Conservation (phyloP, 2,329 filamentous ascomycete genomes). For the Hypoxylon rubiginosum region DNA sequence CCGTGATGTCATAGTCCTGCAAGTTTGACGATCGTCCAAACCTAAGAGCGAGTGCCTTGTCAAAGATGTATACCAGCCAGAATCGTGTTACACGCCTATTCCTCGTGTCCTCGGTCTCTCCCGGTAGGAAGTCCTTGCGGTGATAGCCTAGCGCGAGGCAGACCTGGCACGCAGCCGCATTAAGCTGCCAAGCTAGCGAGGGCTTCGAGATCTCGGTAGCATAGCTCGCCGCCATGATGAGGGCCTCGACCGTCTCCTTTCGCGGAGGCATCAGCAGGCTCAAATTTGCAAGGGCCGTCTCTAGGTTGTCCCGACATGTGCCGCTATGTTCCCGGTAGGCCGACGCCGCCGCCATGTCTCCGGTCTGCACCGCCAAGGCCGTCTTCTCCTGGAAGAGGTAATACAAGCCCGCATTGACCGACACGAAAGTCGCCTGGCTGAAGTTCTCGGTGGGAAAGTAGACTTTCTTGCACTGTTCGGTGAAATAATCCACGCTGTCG, state of each 20-base stretch:
- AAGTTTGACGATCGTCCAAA: background rate
- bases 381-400: conserved; percentile 5
- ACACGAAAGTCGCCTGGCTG: background rate
- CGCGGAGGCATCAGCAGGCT: background rate
- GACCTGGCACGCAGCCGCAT: background rate
- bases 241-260: background rate
- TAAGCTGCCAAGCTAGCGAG: background rate
- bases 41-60: conserved; percentile 1
- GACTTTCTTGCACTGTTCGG: conserved; percentile 1
- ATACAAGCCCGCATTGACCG: conserved; percentile 1
- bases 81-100: background rate
- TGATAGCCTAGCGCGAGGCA: background rate
- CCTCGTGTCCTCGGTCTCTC: conserved; percentile 1
- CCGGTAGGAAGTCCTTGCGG: conserved; percentile 2
- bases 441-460: conserved; percentile 2
- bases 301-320: background rate
- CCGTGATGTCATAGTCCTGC: conserved; percentile 1
- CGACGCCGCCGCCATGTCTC: background rate
- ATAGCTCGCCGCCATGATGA: conserved; percentile 1
- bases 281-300: conserved; percentile 1
- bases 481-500: background rate
- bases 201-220: conserved; percentile 2
- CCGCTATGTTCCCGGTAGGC: background rate
- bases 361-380: conserved; percentile 1
- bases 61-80: conserved; percentile 1